Evolutionary conservation across 2,329 filamentous ascomycete genomes (phyloP), one percentile per base, ranked within the genome.

Genomic region (Ophiocordyceps sinensis): DNA sequence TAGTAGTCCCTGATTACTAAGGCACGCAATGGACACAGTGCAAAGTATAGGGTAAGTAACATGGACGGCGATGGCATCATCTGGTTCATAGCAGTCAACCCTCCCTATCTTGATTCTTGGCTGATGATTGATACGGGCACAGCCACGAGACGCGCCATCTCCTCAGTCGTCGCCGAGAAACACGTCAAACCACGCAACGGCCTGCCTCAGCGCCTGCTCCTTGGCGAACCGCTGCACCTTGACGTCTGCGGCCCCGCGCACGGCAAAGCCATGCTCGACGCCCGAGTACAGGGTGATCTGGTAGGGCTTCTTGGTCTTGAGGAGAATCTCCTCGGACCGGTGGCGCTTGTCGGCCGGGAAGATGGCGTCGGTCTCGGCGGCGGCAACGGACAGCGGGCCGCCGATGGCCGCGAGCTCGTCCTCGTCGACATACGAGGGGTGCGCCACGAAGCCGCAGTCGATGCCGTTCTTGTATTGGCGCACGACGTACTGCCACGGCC

Each of bases 151-250:
- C 19, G 19, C 4, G 19, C 19, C 23, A 26, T 26, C 23, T 26
- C 23, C 26, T 41, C 39, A 37, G 6, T 29, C 21, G 13, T 6
- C 26, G 8, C 38, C 10, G 19, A 62, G 44, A 40, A 55, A 64
- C 14, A 78, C 67, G 41, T 82, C 72, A 53, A 89, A 87, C 82
- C 82, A 91, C 43, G 68, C 61, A 40, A 86, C 70, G 23, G 83
- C 82, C 67, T 89, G 84, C 48, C 71, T 62, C 57, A 88, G 88
- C 1, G 85, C 83, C 56, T 78, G 71, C 63, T 89, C 82, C 68
- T 88, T 88, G 28, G 78, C 82, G 55, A 77, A 88, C 59, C 71
- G 76, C 53, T 74, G 62, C 42, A 53, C 48, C 17, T 63, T 62
- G 43, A 69, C 62, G 3, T 61, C 62, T 26, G 70, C 42, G 51